Evolutionary conservation across 164 flowering plant genomes (phyloP).

Genomic region (Stephania japonica): DNA sequence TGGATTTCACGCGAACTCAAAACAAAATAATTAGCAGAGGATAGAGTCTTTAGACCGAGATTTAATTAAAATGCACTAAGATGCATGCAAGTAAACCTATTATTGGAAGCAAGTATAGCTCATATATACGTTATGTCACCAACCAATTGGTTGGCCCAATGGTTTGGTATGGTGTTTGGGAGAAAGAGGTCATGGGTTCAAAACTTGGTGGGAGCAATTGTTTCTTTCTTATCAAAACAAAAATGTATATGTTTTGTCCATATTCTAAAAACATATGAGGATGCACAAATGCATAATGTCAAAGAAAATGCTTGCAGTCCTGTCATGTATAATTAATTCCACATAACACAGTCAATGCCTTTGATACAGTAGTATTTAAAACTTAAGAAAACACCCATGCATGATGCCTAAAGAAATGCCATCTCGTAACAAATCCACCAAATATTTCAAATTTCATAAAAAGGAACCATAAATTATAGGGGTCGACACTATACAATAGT

Average conservation of each 20-base stretch:
- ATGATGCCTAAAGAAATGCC: neutral
- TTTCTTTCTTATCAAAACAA: too few species aligned
- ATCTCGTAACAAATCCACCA: neutral
- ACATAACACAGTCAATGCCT: neutral
- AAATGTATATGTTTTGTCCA: neutral
- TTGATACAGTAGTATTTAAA: neutral
- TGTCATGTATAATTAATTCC: neutral
- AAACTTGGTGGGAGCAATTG: too few species aligned
- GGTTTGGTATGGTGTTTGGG: too few species aligned
- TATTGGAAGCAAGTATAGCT: neutral
- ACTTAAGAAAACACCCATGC: neutral
- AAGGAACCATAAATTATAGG: neutral
- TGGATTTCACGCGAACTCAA: neutral
- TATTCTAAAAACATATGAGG: neutral
- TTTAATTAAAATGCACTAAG: neutral
- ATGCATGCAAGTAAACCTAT: neutral
- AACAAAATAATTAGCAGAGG: neutral
- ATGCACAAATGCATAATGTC: neutral
- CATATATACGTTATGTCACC: neutral
- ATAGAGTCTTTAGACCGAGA: neutral
- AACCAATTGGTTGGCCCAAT: too few species aligned
- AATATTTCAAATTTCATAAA: neutral
- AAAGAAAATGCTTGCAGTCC: neutral
- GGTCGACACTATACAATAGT: constrained; percentile 7
- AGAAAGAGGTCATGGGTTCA: too few species aligned